Conservation (phyloP, 441 rosid species). For the Mallotus japonicus region DNA sequence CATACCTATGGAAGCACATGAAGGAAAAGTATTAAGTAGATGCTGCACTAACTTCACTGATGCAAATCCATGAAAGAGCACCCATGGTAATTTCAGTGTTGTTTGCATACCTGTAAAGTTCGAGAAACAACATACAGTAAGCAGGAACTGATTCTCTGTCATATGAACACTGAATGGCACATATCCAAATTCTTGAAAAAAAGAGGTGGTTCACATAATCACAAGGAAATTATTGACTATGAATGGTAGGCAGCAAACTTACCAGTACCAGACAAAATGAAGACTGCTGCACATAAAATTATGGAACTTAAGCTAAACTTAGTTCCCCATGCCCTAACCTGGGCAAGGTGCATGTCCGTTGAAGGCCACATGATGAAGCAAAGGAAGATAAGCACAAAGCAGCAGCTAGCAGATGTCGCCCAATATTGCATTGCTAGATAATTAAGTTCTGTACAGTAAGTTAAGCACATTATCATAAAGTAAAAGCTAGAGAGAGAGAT, state of each 20-base stretch:
- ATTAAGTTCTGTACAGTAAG: constrained; percentile 51
- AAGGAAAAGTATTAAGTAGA: constrained; percentile 69
- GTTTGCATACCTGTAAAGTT: constrained; percentile 54
- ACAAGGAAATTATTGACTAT: neutral
- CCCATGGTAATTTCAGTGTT: constrained; percentile 58
- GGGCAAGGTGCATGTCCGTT: constrained; percentile 19
- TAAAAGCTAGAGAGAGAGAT: constrained; percentile 1
- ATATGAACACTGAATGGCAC: neutral
- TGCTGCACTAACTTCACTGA: constrained; percentile 66
- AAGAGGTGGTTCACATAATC: neutral
- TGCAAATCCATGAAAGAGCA: constrained; percentile 72
- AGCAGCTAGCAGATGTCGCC: constrained; percentile 64
- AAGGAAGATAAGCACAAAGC: constrained; percentile 66
- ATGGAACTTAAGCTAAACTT: constrained; percentile 48
- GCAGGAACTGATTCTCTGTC: neutral
- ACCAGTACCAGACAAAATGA: constrained; percentile 64
- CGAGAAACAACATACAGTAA: neutral
- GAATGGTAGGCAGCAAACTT: constrained; percentile 20
- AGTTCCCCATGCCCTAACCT: constrained; percentile 33
- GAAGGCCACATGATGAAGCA: constrained; percentile 37
- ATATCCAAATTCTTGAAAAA: neutral
- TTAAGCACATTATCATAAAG: constrained; percentile 5
- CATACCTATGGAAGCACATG: constrained; percentile 85
- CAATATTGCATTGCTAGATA: constrained; percentile 80
- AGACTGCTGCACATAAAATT: constrained; percentile 46